These are phyloP conservation scores for Bassia scoparia DNA, from an alignment of 148 eudicot genomes.

Conservation along the genomic window DNA sequence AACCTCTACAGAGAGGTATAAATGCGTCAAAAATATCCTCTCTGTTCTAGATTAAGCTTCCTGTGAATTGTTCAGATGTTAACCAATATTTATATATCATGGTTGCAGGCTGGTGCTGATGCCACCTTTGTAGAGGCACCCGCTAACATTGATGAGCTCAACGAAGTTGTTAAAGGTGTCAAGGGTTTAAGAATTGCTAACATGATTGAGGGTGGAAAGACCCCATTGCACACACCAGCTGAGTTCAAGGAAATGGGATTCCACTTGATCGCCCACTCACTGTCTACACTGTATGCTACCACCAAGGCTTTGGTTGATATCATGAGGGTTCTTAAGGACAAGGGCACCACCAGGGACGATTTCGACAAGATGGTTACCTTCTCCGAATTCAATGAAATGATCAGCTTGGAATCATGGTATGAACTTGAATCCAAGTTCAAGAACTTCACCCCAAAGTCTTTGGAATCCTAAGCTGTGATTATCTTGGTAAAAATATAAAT, in stretches of 20 bases:
- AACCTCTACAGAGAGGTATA: conserved; percentile 34
- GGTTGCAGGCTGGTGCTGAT: conserved; percentile 24
- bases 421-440: conserved; percentile 23
- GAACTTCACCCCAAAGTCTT: conserved; percentile 21
- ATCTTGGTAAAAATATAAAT: not conserved
- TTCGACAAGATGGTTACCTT: conserved; percentile 28
- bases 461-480: not conserved
- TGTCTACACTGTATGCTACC: conserved; percentile 27
- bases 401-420: conserved; percentile 32
- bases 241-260: conserved; percentile 35
- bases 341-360: conserved; percentile 31
- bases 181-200: conserved; percentile 31
- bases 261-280: conserved; percentile 28
- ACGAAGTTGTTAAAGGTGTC: not conserved
- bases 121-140: conserved; percentile 31
- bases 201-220: conserved; percentile 37
- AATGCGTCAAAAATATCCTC: too few relatives aligned
- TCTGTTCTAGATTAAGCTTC: too few relatives aligned
- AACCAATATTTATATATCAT: too few relatives aligned
- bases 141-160: conserved; percentile 16
- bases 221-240: conserved; percentile 31
- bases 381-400: conserved; percentile 25
- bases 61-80: too few relatives aligned
- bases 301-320: conserved; percentile 28
- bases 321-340: conserved; percentile 24